Evolutionary conservation across 2,329 filamentous ascomycete species (phyloP).

Genomic region (Diaporthe vexans): DNA sequence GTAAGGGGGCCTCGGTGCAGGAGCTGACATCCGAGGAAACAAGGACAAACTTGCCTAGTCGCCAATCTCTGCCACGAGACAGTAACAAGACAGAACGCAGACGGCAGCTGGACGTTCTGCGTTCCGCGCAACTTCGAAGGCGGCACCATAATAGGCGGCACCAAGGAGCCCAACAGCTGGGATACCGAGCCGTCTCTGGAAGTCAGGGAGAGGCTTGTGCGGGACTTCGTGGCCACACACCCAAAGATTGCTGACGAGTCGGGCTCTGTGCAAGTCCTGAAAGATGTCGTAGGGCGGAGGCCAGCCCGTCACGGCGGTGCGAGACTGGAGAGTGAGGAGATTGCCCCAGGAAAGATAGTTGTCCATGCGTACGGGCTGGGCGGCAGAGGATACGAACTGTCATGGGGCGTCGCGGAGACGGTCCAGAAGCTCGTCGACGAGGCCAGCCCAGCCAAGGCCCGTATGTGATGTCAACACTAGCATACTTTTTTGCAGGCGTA

Average conservation of each 20-base stretch:
- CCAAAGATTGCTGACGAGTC: slow-evolving; percentile 49
- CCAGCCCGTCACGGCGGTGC: slow-evolving; percentile 50
- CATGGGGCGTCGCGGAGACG: slow-evolving; percentile 62
- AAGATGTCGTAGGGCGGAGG: slow-evolving; percentile 49
- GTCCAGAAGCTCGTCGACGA: slow-evolving; percentile 53
- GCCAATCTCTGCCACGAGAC: slow-evolving; percentile 55
- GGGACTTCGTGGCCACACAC: slow-evolving; percentile 52
- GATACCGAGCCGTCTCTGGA: slow-evolving; percentile 61
- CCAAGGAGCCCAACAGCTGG: slow-evolving; percentile 73
- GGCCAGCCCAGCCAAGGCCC: slow-evolving; percentile 39
- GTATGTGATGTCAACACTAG: slow-evolving; percentile 11
- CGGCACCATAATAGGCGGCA: slow-evolving; percentile 76
- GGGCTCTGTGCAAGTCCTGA: slow-evolving; percentile 45
- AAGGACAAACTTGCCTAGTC: slow-evolving; percentile 63
- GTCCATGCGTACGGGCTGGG: slow-evolving; percentile 66
- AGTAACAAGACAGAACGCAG: slow-evolving; percentile 72
- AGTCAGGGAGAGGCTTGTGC: slow-evolving; percentile 62
- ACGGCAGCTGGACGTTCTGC: slow-evolving; percentile 74
- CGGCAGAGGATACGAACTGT: slow-evolving; percentile 64
- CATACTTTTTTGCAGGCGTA: background rate
- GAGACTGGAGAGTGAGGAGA: slow-evolving; percentile 59
- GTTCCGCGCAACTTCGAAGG: slow-evolving; percentile 73
- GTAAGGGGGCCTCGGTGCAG: background rate
- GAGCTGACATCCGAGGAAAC: slow-evolving; percentile 6
- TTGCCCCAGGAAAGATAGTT: slow-evolving; percentile 47